Evolutionary conservation across 2,329 filamentous ascomycete species (phyloP), one percentile per base, ranked within the genome.

Genomic region (Alternaria solani): DNA sequence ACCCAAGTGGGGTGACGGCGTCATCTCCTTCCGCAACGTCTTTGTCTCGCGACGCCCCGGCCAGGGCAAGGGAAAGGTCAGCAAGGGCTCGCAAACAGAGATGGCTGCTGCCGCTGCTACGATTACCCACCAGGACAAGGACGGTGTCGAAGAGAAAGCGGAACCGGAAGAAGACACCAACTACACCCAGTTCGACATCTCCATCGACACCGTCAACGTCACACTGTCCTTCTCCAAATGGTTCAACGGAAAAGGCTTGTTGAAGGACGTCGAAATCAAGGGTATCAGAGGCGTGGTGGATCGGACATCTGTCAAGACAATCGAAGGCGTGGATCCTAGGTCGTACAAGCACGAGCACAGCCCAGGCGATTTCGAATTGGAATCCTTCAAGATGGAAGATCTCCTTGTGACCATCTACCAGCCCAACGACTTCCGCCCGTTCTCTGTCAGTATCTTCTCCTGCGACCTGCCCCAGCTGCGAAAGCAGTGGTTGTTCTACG

Each of bases 401-500:
- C 82, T 99, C 0, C 83, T 98, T 4, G 87, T 99, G 30, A 97
- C 94, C 0, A 85, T 99, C 48, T 92, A 97, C 75, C 94, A 99
- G 74, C 94, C 95, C 0, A 86, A 88, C 56, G 89, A 89, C 51
- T 98, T 99, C 82, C 88, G 95, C n/a, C 95, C 95, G 0, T 99
- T 96, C 77, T 90, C 93, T 0, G 89, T 97, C 67, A 97, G 94
- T 81, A 96, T 99, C 63, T 99, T 92, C 81, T 95, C 93, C 7
- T 97, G 94, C 78, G 94, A 98, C 73, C 86, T 99, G 39, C 94
- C 95, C 1, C 91, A 95, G 71, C 82, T 99, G 47, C 88, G 95
- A 53, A 98, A 97, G 75, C 94, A 96, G 73, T 99, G 93, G 91
- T 85, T 99, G 0, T 97, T 98, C 78, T 99, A 99, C 81, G 95